Evolutionary conservation across 495 filamentous ascomycete species (phyloP), one percentile per base, ranked within the genome.

Genomic region (Aspergillus olivimuriae): DNA sequence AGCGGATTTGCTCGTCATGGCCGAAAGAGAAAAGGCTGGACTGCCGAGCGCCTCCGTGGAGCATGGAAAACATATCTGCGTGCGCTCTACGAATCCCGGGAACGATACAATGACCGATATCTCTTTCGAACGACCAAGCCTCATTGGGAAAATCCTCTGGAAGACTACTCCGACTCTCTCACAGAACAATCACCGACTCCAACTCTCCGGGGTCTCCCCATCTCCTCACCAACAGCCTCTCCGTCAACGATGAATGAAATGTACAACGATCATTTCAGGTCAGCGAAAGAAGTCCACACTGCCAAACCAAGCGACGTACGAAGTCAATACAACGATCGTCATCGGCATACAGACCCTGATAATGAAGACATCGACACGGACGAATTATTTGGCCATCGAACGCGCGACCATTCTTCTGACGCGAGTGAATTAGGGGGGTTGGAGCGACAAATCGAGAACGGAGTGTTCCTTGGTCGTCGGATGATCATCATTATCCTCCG

Each of bases 1-100:
- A 80, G 83, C 47, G 85, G 83, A 4, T 95, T 95, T 58, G 68
- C 71, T 34, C 57, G 58, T n/a, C 78, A 89, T 57, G 88, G 87
- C 14, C 75, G 78, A n/a, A 62, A 54, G 5, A 74, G 77, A 47
- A 78, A 76, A 10, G 57, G 76, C 5, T 92, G 86, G 89, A 83
- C 76, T 37, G 65, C 67, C 14, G 62, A 71, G 48, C 69, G 72
- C 30, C 69, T 90, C 11, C 64, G 74, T 38, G 47, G 47, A 33
- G 59, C 48, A 11, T 75, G 59, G 70, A 56, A 52, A 43, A 53
- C 48, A 20, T 74, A 59, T 47, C 69, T 77, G 44, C 77, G 70
- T 47, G 63, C 61, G 19, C 69, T 80, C 43, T 82, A 70, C 19
- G 73, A 75, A 40, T 73, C 70, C 1, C 76, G 81, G 28, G 63